These are phyloP conservation scores for Datisca glomerata DNA, from an alignment of 306 rosid genomes.

Conservation along the genomic window DNA sequence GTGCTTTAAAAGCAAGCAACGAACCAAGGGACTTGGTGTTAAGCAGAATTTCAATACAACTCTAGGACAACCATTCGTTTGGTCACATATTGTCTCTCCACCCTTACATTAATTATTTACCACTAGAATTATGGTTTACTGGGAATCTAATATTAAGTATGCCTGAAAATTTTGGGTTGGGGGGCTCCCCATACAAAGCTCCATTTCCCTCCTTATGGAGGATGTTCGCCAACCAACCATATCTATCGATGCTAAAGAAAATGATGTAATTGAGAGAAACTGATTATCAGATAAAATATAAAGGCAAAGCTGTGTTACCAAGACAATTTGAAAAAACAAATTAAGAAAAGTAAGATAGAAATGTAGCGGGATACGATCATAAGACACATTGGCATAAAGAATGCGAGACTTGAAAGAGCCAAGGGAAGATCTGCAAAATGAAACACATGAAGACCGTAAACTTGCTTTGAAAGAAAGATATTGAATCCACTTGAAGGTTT, in stretches of 20 bases:
- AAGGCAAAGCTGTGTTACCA: neutral
- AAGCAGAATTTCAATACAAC: too few relatives aligned
- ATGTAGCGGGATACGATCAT: conserved; percentile 77
- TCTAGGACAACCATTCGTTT: too few relatives aligned
- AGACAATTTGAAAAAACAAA: neutral
- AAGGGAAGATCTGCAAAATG: conserved; percentile 60
- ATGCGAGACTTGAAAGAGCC: conserved; percentile 65
- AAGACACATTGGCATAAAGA: conserved; percentile 85
- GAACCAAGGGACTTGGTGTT: too few relatives aligned
- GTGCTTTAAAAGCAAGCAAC: too few relatives aligned
- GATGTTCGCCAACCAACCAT: conserved; percentile 99
- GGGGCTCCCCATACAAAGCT: conserved; percentile 55
- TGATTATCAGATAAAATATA: conserved; percentile 1
- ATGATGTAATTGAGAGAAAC: conserved; percentile 12
- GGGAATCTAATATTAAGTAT: neutral
- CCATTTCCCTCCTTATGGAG: conserved; percentile 82
- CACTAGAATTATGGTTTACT: too few relatives aligned
- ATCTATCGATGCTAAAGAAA: conserved; percentile 32
- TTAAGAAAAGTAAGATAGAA: neutral
- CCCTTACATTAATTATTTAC: too few relatives aligned
- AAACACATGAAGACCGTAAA: neutral
- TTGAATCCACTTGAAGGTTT: neutral
- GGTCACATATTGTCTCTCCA: too few relatives aligned
- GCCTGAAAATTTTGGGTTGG: neutral
- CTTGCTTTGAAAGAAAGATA: neutral